These are phyloP conservation scores for Iberis pinnata DNA, from an alignment of 345 rosid species.

Conservation along the genomic window DNA sequence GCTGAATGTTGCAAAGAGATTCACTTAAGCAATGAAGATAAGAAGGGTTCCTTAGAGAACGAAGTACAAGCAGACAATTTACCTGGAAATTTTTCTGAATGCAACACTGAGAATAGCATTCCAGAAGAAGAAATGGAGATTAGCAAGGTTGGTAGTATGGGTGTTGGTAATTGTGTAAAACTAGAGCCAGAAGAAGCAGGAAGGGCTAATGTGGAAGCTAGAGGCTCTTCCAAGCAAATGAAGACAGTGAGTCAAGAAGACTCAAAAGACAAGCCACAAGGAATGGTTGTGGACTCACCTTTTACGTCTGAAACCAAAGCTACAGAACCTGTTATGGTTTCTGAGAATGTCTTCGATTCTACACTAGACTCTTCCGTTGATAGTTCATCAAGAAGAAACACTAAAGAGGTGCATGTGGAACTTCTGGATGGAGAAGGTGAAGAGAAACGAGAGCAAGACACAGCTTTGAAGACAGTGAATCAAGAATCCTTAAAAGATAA, in stretches of 20 bases:
- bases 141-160: not conserved
- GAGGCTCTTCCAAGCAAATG: not conserved
- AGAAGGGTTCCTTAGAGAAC: not conserved
- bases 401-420: slow-evolving; percentile 2
- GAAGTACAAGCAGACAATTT: not conserved
- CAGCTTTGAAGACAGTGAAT: not conserved
- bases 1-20: slow-evolving; percentile 8
- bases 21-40: not conserved
- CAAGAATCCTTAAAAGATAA: slow-evolving; percentile 2
- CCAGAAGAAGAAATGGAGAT: not conserved
- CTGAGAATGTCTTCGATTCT: slow-evolving; percentile 9
- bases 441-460: slow-evolving; percentile 5
- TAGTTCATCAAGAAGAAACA: not conserved
- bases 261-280: not conserved
- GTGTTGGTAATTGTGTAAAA: not conserved
- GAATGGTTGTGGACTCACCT: slow-evolving; percentile 9
- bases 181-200: not conserved
- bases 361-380: not conserved
- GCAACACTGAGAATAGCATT: not conserved
- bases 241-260: slow-evolving; percentile 1
- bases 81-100: not conserved
- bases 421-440: not conserved
- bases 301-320: not conserved
- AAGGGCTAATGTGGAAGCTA: not conserved
- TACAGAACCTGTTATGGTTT: not conserved